A percentile compares a stretch with the other conserved stretches of the same genome.
These are phyloP conservation scores for Melaleuca alternifolia DNA, from an alignment of 345 rosid genomes.

Conservation along the genomic window DNA sequence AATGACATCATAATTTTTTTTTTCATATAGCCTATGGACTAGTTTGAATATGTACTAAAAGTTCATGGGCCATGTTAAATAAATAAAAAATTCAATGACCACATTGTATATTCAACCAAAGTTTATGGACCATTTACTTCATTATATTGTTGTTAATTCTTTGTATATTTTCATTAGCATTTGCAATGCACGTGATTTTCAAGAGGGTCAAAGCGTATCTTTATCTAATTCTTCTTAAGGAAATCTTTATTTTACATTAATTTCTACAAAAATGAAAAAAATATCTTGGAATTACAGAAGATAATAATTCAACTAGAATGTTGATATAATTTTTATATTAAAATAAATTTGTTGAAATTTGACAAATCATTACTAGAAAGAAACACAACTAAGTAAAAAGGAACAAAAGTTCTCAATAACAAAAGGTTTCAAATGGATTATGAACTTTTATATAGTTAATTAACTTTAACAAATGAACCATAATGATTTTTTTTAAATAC, in stretches of 20 bases:
- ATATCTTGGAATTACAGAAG: not conserved
- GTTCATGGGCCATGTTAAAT: no score
- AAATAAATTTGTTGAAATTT: not conserved
- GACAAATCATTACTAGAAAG: not conserved
- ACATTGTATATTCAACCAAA: no score
- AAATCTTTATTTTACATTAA: not conserved
- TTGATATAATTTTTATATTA: not conserved
- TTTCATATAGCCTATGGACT: no score
- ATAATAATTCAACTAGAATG: not conserved
- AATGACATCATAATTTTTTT: no score
- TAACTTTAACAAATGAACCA: not conserved
- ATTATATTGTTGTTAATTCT: not conserved
- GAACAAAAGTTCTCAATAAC: not conserved
- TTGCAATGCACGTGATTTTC: not conserved
- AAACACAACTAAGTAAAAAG: not conserved
- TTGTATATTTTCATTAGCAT: not conserved
- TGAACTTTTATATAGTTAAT: not conserved
- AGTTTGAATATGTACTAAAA: no score
- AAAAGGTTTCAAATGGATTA: not conserved
- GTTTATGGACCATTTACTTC: not conserved
- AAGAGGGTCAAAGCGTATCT: not conserved
- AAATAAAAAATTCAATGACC: no score
- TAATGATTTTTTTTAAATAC: not conserved
- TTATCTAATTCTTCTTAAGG: not conserved
- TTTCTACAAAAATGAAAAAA: not conserved